Base-by-base conservation (phyloP, 148 eudicot species). In the Rheum nobile region DNA sequence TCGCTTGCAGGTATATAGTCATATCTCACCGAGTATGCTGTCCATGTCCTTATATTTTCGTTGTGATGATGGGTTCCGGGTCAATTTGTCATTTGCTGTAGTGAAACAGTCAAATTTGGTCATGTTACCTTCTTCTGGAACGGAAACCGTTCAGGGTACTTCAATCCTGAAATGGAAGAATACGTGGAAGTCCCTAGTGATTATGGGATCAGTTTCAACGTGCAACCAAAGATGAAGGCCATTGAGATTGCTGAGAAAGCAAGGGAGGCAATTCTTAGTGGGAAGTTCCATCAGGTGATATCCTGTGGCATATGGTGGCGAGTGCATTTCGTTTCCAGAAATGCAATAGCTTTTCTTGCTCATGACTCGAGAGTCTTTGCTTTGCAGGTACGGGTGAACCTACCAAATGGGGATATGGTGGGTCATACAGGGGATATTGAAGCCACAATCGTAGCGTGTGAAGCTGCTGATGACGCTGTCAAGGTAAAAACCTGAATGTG, bases 91-190 rank as follows among this genome's bases (percentile, higher is more conserved):
- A 14, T 65, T 42, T 34, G 48, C 13, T 21, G 52, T 79, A 93
- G 97, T 82, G 98, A 94, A 81, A 91, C 98, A 69, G 98, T 94
- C 69, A 94, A 94, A 79, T 94, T 94, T 81, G 97, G 98, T 69
- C 98, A 91, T 70, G 98, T 94, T 39, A 94, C 98, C 61, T 90
- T 92, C 79, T 92, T 92, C 84, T 92, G 97, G 97, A 92, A 92
- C 46, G 97, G 97, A 47, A 92, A 90, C 67, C 92, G 96, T 21
- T 92, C 96, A 35, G 97, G 97, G 57, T 92, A 80, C 80, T 92
- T 92, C 72, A 83, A 92, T 71, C 26, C 89, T 14, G 83, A 88
- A n/a, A 79, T 89, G 98, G 98, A 93, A 84, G 97, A 94, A 72
- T 94, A 94, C 77, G 97, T 94, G 41, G 98, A 94, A 72, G 83